These are phyloP conservation scores for Termitomyces eurrhizus DNA, from an alignment of 768 basidiomycete genomes.

Conservation along the genomic window DNA sequence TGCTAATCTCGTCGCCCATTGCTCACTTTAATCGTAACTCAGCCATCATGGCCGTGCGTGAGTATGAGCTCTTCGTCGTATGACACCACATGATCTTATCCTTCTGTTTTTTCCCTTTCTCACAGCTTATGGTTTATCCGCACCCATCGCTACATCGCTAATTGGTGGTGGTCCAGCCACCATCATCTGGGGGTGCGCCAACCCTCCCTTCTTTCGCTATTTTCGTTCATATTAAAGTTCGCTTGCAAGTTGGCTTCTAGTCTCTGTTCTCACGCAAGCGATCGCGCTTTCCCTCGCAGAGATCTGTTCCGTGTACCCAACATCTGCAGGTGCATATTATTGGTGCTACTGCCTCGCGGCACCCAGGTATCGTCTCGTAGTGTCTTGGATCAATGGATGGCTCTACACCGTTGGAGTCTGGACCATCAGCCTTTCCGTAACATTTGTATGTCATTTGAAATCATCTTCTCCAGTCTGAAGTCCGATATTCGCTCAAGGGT, in stretches of 20 bases:
- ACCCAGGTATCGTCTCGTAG: slow-evolving; percentile 43
- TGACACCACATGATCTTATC: not conserved
- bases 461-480: not conserved
- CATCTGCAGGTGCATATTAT: slow-evolving; percentile 60
- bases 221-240: not conserved
- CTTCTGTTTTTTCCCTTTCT: not conserved
- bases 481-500: not conserved
- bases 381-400: slow-evolving; percentile 70
- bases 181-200: slow-evolving; percentile 55
- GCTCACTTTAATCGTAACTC: slow-evolving; percentile 5
- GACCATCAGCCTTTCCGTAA: slow-evolving; percentile 64
- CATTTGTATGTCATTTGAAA: slow-evolving; percentile 39
- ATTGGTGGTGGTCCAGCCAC: slow-evolving; percentile 52
- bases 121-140: slow-evolving; percentile 51
- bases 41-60: slow-evolving; percentile 65
- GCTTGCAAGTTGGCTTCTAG: slow-evolving; percentile 43
- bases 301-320: slow-evolving; percentile 58
- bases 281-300: slow-evolving; percentile 55
- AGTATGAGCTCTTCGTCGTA: slow-evolving; percentile 20
- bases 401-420: slow-evolving; percentile 65
- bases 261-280: slow-evolving; percentile 42
- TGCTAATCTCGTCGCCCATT: not conserved
- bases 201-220: too few species aligned
- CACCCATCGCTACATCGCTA: slow-evolving; percentile 54
- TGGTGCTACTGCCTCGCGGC: slow-evolving; percentile 63